Conservation (phyloP, 768 basidiomycete genomes). For the Rhodotorula babjevae region DNA sequence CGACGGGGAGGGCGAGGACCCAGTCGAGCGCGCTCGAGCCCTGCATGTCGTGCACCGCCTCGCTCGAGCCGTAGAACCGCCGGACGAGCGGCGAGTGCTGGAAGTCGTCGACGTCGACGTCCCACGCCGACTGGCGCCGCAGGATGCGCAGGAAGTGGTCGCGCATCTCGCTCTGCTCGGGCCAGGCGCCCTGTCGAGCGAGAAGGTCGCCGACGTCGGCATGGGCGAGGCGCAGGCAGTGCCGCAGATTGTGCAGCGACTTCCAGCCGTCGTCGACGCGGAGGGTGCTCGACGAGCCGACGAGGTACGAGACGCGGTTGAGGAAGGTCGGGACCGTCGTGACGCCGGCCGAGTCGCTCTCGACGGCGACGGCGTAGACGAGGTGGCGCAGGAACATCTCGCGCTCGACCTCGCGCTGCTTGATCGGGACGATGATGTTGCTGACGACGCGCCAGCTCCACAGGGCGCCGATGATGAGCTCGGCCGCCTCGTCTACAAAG, state of each 20-base stretch:
- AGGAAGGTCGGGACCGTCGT: slow-evolving; percentile 66
- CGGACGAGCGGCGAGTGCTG: slow-evolving; percentile 7
- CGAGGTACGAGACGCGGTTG: slow-evolving; percentile 75
- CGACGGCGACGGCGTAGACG: slow-evolving; percentile 19
- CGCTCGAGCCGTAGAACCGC: slow-evolving; percentile 3
- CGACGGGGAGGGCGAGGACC: not conserved
- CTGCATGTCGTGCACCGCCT: not conserved
- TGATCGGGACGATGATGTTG: slow-evolving; percentile 8
- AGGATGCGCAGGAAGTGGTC: slow-evolving; percentile 3
- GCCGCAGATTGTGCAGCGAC: slow-evolving; percentile 72
- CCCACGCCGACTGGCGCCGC: slow-evolving; percentile 21
- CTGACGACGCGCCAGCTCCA: slow-evolving; percentile 37
- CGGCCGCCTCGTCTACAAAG: slow-evolving; percentile 39
- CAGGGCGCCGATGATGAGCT: slow-evolving; percentile 40
- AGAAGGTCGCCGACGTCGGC: slow-evolving; percentile 34
- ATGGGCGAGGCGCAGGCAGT: slow-evolving; percentile 55
- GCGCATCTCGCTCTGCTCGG: not conserved
- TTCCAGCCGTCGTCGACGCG: slow-evolving; percentile 69
- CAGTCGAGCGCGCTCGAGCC: not conserved
- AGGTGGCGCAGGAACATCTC: slow-evolving; percentile 6
- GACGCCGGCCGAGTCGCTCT: slow-evolving; percentile 23
- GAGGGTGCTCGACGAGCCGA: slow-evolving; percentile 66
- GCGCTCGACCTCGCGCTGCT: slow-evolving; percentile 3
- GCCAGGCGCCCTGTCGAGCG: not conserved
- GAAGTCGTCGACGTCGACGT: slow-evolving; percentile 24